Evolutionary conservation across 2,329 filamentous ascomycete species (phyloP).

Genomic region (Fusarium sp.): DNA sequence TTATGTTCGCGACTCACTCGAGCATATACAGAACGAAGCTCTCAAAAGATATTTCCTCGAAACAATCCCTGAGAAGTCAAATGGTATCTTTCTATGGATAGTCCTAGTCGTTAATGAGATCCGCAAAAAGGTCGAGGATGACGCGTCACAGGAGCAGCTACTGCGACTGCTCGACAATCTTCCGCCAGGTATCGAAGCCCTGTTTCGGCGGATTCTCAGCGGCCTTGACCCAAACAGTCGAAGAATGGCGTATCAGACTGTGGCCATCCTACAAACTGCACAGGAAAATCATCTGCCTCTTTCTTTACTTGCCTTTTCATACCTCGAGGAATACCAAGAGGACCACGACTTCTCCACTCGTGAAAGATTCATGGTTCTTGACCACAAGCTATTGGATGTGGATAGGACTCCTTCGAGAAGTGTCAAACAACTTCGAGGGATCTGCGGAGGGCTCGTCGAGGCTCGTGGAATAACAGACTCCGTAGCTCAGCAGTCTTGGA

Average conservation of each 20-base stretch:
- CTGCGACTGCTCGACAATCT: neutral
- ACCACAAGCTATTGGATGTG: neutral
- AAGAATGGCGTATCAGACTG: neutral
- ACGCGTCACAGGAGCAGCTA: neutral
- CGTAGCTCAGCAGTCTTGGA: neutral
- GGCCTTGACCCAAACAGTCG: neutral
- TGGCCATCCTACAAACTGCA: neutral
- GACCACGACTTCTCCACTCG: neutral
- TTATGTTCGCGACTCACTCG: neutral
- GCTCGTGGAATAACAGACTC: fast-evolving
- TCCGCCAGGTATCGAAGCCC: neutral
- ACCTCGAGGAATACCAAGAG: conserved; percentile 5
- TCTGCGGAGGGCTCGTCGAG: conserved; percentile 5
- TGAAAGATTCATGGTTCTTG: neutral
- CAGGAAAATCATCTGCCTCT: neutral
- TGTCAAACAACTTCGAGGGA: neutral
- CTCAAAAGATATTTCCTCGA: neutral
- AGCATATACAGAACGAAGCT: fast-evolving
- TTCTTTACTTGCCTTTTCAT: conserved; percentile 2
- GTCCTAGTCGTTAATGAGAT: neutral
- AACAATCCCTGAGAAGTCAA: neutral
- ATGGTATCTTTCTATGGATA: conserved; percentile 8
- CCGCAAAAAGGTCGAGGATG: neutral
- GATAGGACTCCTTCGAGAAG: neutral
- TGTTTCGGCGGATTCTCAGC: neutral